Evolutionary conservation across 164 flowering plant species (phyloP), one percentile per base, ranked within the genome.

Genomic region (Vitis amurensis): DNA sequence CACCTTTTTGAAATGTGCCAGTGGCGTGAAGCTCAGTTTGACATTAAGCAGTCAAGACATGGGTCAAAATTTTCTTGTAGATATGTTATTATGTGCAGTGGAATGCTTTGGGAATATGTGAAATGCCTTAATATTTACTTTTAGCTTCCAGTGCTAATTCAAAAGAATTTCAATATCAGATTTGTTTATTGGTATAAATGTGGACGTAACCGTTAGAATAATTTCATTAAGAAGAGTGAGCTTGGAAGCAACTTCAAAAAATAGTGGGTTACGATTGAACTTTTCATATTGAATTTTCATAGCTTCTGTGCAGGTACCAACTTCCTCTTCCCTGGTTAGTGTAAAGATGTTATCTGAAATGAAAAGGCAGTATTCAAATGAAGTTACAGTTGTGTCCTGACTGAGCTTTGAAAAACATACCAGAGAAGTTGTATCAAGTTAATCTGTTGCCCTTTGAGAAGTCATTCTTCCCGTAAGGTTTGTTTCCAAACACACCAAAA

Each of bases 1-100:
- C 29, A 48, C 19, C 68, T 58, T 71, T 59, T 50, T 58, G n/a
- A 30, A 50, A 65, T 51, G 14, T 69, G 66, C 55, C 50, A 14
- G 31, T 30, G 56, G 23, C 60, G 14, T 30, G 50, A 55, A 30
- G 13, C 68, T 4, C 47, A 52, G 60, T 55, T 66, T 55, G 49
- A 49, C 58, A 13, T 57, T 19, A 7, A 29, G 4, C 44, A 37
- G 44, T 37, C 44, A 37, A 3, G 44, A 37, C 44, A 37, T 37
- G 44, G 44, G 44, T 37, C 44, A 37, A 37, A 37, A 0, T 37
- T 37, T 37, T 37, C 44, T 37, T 37, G 0, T 37, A 3, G 44
- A 37, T 37, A 37, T 37, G 27, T 23, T 23, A 23, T 37, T 3
- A 37, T 37, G 44, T 3, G 4, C 7, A 37, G 44, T 37, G 44